Conservation (phyloP, 2,329 filamentous ascomycete genomes). For the Alternaria brassicicola region DNA sequence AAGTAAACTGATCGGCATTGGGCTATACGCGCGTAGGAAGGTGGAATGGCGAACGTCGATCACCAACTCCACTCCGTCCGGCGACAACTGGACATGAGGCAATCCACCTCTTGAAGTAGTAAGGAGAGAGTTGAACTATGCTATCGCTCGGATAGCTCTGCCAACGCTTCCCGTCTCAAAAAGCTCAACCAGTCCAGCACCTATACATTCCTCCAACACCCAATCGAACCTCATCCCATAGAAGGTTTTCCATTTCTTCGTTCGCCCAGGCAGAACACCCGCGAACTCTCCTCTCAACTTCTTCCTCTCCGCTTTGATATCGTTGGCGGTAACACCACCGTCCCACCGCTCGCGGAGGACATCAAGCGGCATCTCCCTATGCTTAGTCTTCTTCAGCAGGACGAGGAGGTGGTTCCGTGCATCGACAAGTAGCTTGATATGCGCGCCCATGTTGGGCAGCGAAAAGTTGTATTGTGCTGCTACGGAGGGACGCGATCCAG, state of each 20-base stretch:
- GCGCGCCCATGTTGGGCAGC: conserved; percentile 69
- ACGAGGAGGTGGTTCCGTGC: conserved; percentile 67
- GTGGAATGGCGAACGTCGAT: neutral
- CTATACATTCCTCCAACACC: conserved; percentile 73
- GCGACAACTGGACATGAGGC: neutral
- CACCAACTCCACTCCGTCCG: neutral
- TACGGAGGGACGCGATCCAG: conserved; percentile 20
- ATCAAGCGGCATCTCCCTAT: conserved; percentile 67
- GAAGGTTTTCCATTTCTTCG: conserved; percentile 73
- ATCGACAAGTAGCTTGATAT: conserved; percentile 68
- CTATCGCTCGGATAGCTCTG: conserved; percentile 59
- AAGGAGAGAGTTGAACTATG: neutral
- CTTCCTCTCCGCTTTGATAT: conserved; percentile 56
- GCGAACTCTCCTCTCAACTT: conserved; percentile 61
- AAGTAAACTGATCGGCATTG: conserved; percentile 1
- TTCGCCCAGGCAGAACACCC: conserved; percentile 65
- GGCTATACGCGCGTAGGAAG: neutral
- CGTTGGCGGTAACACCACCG: conserved; percentile 62
- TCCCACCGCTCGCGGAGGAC: conserved; percentile 73
- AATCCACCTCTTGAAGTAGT: neutral
- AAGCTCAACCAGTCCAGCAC: conserved; percentile 71
- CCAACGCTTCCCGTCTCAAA: conserved; percentile 80
- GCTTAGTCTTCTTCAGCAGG: conserved; percentile 64
- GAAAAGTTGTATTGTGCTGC: conserved; percentile 59
- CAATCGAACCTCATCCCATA: conserved; percentile 73